These are phyloP conservation scores for Pichia terricola DNA, from an alignment of 1,139 yeast genomes.

Conservation along the genomic window DNA sequence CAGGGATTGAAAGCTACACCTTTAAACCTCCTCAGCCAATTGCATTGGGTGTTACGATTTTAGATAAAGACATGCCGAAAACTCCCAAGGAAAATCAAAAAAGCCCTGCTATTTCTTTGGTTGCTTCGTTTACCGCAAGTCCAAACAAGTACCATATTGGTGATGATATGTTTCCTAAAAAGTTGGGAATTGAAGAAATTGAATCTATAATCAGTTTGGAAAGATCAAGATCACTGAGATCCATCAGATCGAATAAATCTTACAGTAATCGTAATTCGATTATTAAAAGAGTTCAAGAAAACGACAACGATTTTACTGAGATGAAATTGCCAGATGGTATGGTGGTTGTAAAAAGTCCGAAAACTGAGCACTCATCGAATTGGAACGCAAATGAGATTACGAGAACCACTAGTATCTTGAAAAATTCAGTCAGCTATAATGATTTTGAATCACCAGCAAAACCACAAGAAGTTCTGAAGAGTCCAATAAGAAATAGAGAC, in stretches of 20 bases:
- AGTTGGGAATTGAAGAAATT: slow-evolving; percentile 56
- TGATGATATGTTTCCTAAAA: slow-evolving; percentile 64
- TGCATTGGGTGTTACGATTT: neutral
- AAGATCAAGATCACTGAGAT: slow-evolving; percentile 53
- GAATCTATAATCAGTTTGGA: slow-evolving; percentile 67
- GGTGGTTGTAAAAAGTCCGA: slow-evolving; percentile 19
- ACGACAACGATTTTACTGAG: slow-evolving; percentile 24
- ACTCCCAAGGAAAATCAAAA: neutral
- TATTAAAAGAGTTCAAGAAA: slow-evolving; percentile 9
- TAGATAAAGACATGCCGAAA: too few species aligned
- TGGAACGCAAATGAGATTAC: slow-evolving; percentile 3
- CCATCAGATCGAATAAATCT: slow-evolving; percentile 27
- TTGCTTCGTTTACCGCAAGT: slow-evolving; percentile 13
- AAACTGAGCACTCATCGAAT: slow-evolving; percentile 5
- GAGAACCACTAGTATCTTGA: slow-evolving; percentile 15
- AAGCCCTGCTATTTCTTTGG: slow-evolving; percentile 8
- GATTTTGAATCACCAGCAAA: neutral
- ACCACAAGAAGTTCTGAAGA: neutral
- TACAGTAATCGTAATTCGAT: slow-evolving; percentile 9
- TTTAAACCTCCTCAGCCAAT: neutral
- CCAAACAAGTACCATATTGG: slow-evolving; percentile 31
- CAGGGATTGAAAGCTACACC: neutral
- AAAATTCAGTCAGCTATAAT: slow-evolving; percentile 1
- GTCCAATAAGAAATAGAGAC: neutral
- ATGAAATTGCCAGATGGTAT: slow-evolving; percentile 39